These are phyloP conservation scores for Raffaelea deltoideospora DNA, from an alignment of 2,329 filamentous ascomycete species.

Conservation along the genomic window DNA sequence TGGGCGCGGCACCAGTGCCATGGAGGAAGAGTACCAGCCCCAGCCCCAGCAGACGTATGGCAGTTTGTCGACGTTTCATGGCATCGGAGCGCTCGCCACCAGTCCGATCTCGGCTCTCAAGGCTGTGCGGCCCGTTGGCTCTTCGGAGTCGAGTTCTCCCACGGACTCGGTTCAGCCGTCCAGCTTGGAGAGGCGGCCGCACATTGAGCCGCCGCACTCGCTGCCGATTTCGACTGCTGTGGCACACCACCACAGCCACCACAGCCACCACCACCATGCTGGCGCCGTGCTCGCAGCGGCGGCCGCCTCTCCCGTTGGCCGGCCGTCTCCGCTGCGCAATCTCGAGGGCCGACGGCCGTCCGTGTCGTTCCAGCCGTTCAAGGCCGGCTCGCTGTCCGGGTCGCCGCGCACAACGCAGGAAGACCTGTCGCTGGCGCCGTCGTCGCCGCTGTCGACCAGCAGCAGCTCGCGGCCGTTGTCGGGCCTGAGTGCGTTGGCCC, in stretches of 20 bases:
- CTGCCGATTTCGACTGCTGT: slow-evolving; percentile 34
- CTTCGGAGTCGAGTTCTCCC: slow-evolving; percentile 47
- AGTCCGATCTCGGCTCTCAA: slow-evolving; percentile 76
- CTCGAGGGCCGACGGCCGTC: slow-evolving; percentile 57
- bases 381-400: slow-evolving; percentile 84
- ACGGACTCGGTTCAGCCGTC: slow-evolving; percentile 30
- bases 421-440: slow-evolving; percentile 31
- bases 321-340: slow-evolving; percentile 22
- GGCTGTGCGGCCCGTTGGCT: slow-evolving; percentile 47
- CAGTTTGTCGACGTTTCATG: slow-evolving; percentile 79
- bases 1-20: slow-evolving; percentile 28
- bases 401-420: slow-evolving; percentile 47
- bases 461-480: slow-evolving; percentile 34
- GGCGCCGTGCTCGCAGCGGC: not conserved
- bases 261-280: not conserved
- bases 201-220: slow-evolving; percentile 29
- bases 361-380: slow-evolving; percentile 89
- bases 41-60: slow-evolving; percentile 58
- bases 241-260: too few species aligned
- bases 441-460: slow-evolving; percentile 34
- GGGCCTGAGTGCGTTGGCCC: slow-evolving; percentile 33
- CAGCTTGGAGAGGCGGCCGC: slow-evolving; percentile 20
- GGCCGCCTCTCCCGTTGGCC: slow-evolving; percentile 6
- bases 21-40: slow-evolving; percentile 29
- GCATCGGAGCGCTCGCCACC: slow-evolving; percentile 59